Evolutionary conservation across 2,329 filamentous ascomycete genomes (phyloP), one percentile per base, ranked within the genome.

Genomic region (Tolypocladium album): DNA sequence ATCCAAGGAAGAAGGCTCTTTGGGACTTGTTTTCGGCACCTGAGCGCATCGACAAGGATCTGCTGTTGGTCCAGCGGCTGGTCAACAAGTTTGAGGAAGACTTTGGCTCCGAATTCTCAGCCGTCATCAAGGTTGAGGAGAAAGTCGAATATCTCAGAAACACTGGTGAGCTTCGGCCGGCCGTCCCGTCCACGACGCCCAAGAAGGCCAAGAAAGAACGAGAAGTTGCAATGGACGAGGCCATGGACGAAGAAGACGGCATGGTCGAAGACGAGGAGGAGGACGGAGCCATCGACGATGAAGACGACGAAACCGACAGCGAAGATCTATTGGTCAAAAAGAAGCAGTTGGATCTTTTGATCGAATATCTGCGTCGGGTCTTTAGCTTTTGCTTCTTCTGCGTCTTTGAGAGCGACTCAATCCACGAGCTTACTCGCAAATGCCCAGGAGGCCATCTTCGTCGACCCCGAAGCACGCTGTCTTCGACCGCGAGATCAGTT

Each of bases 361-460:
- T 97, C 58, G 94, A 99, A 76, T 99, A 99, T 72, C 82, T 99
- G 61, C 91, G 94, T 58, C 88, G 94, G 20, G 94, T 99, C 58
- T 96, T 95, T 81, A 97, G 94, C 76, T 97, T 99, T 77, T 99
- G 94, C 78, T 97, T 99, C 80, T 99, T 97, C 79, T 99, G 94
- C 72, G 95, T 99, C 6, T 97, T 99, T 67, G 94, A 99, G 75
- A 94, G 92, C 70, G 94, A 99, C 73, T 97, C 93, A 0, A 88
- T 97, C 27, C 94, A 99, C 69, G 94, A 99, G 75, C 80, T 99
- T 65, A 92, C 90, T 47, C 87, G 94, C 61, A 97, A 99, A 76
- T 99, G 94, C 68, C 92, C 94, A 34, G 94, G 94, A 50, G 94
- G 94, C n/a, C 94, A 99, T 79, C 85, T 99, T 63, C 90, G 94